Base-by-base conservation (phyloP, 73 alveolate genomes). In the Paramecium primaurelia region DNA sequence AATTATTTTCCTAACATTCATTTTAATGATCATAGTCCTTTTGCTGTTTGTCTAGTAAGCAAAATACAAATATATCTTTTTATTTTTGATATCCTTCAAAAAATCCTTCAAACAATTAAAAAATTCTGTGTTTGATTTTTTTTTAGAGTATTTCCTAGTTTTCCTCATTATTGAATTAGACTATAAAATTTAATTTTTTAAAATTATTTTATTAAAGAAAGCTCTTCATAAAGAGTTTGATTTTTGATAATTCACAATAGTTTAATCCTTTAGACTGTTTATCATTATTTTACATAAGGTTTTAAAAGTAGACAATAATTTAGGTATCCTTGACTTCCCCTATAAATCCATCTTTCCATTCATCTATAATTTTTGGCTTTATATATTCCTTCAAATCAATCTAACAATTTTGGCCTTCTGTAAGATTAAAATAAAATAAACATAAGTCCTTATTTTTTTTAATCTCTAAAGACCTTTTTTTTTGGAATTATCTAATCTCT, bases 101-200 rank as follows among this genome's bases (percentile, higher is more conserved):
- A 40, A 40, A 40, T 40, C 49, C 49, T 40, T 40, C 49, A 40
- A 40, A 40, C 12, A 40, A 40, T 40, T 40, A 40, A 40, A 7
- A 8, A 7, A 40, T 40, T 40, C 49, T 4, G 12, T 40, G 49
- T 40, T 40, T 40, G 16, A 40, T 40, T 40, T 40, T 40, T 40
- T 0, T 0, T 0, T 5, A 0, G 6, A 40, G 3, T 0, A 3
- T 2, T 6, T 7, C 12, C 12, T 0, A 4, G 8, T 40, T 7
- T 7, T 40, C 6, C 49, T 40, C 49, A 8, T 40, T 0, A 5
- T 40, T 40, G 3, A 40, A 40, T 40, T 40, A 40, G 12, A 40
- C 49, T 40, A 40, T 14, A 40, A 40, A 40, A 6, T 4, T 40
- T 10, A 40, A 8, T 40, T 14, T 40, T 40, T 40, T 0, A 40